Evolutionary conservation across 2,329 filamentous ascomycete species (phyloP), one percentile per base, ranked within the genome.

Genomic region (Fusarium pseudograminearum): DNA sequence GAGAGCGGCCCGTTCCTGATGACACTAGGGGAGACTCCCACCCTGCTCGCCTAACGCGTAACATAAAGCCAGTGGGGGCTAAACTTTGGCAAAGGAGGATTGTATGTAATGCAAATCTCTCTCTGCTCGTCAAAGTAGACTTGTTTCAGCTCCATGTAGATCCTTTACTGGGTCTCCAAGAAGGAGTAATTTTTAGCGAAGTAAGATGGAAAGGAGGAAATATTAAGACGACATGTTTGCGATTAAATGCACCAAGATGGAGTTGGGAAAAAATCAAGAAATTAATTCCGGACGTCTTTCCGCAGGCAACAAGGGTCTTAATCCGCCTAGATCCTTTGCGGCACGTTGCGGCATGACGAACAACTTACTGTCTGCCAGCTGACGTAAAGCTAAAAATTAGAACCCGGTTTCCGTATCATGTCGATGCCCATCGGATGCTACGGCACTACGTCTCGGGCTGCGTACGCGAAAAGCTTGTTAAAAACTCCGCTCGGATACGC

Each of bases 401-500:
- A 22, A 14, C n/a, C n/a, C 6, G 4, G n/a, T 40, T 3, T 4
- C 6, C 11, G 0, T 6, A 22, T 6, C 36, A n/a, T n/a, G 7
- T 22, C 14, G 36, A 20, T 14, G 0, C 7, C 36, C 5, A 40
- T 14, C 12, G 2, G 4, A 10, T 36, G 7, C 7, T 26, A 36
- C 6, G 7, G 15, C 34, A 22, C 15, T 5, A 24, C 11, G 16
- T 50, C 31, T 50, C 46, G 31, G 31, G 16, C 12, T 24, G 4
- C 20, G n/a, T 50, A 50, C 20, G 31, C 46, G 46, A 36, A 50
- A 50, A 50, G 46, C 46, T 50, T 50, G 20, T 36, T n/a, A 26
- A 16, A 15, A 0, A 2, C n/a, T 36, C 12, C 15, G 31, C 16
- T 9, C 20, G 15, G 22, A 5, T 36, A 6, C 3, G 6, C 10